Evolutionary conservation across 75 land plant genomes (phyloP).

Genomic region (Cupressus sempervirens): DNA sequence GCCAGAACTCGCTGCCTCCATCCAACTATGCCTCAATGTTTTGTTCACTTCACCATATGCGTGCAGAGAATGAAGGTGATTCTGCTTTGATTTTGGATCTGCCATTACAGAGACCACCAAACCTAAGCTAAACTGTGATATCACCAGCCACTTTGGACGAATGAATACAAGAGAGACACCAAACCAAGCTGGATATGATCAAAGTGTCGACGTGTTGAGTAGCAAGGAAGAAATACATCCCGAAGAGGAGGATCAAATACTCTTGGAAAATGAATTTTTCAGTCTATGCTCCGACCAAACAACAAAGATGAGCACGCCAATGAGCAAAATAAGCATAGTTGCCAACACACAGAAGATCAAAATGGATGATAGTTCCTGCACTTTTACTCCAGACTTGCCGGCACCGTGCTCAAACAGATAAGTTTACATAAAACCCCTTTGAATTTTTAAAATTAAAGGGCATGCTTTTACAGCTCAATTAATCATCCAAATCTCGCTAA

Average conservation of each 20-base stretch:
- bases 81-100: no score
- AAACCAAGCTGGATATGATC: neutral
- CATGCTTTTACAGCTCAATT: no score
- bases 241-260: neutral
- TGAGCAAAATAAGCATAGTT: conserved; percentile 51
- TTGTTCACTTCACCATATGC: no score
- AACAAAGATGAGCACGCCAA: conserved; percentile 22
- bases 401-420: conserved; percentile 82
- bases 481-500: no score
- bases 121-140: no score
- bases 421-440: neutral
- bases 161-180: neutral
- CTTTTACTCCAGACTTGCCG: conserved; percentile 76
- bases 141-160: neutral
- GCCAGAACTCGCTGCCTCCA: no score
- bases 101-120: no score
- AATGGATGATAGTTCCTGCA: conserved; percentile 70
- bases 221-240: neutral
- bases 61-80: no score
- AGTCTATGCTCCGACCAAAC: neutral
- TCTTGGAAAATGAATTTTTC: neutral
- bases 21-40: no score
- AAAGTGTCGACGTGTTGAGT: neutral
- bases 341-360: conserved; percentile 59
- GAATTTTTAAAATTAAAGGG: no score